Percentiles rank a stretch among this genome's conserved stretches.
Evolutionary conservation across 805 yeast species (phyloP).

Genomic region (Zygotorulaspora danielsina): DNA sequence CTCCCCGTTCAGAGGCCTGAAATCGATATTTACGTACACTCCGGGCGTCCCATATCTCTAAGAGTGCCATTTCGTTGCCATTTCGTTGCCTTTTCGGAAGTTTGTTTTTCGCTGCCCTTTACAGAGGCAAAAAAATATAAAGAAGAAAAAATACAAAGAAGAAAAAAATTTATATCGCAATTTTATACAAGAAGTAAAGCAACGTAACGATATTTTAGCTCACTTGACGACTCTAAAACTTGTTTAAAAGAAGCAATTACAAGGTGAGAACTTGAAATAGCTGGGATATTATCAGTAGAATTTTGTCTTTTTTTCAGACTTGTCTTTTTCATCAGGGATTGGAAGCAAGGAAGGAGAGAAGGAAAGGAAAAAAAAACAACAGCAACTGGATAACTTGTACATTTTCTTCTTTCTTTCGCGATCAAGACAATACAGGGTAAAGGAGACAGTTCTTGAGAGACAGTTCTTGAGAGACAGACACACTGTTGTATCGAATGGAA

Average conservation of each 20-base stretch:
- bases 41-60: too few relatives aligned
- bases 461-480: too few relatives aligned
- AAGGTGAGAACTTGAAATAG: background rate
- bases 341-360: constrained; percentile 4
- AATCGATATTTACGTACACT: too few relatives aligned
- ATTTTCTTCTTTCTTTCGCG: background rate
- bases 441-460: too few relatives aligned
- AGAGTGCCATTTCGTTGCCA: too few relatives aligned
- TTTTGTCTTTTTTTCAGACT: background rate
- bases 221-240: background rate
- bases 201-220: background rate
- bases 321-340: background rate
- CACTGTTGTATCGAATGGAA: constrained; percentile 19
- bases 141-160: background rate
- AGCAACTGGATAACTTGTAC: too few relatives aligned
- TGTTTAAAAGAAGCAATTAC: background rate
- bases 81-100: background rate
- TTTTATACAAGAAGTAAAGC: background rate
- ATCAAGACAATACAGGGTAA: constrained; percentile 1
- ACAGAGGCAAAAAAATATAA: constrained; percentile 4
- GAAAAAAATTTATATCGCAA: constrained; percentile 1
- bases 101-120: constrained; percentile 4
- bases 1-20: too few relatives aligned
- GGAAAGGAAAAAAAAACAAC: constrained; percentile 2
- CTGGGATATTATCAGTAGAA: too few relatives aligned